A percentile compares a stretch with the other conserved stretches of the same genome.
Evolutionary conservation across 306 rosid genomes (phyloP).

Genomic region (Urtica urens): DNA sequence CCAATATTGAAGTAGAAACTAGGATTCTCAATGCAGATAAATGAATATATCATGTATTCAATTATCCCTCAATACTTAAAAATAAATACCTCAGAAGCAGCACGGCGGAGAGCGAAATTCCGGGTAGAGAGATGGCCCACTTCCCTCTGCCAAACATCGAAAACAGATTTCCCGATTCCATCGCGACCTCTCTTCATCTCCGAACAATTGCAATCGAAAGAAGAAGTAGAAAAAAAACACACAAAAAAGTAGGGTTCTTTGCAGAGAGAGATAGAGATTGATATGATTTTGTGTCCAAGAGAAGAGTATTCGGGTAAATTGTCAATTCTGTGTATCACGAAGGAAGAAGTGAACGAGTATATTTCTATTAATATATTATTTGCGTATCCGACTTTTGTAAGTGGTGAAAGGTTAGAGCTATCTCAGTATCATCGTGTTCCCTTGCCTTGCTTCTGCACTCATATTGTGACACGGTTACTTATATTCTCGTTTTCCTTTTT

Average conservation of each 20-base stretch:
- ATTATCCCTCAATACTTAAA: no score
- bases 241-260: no score
- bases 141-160: slow-evolving; percentile 63
- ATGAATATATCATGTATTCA: no score
- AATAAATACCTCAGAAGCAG: slow-evolving; percentile 48
- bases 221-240: not conserved
- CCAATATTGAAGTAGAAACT: not conserved
- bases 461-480: no score
- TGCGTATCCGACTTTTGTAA: no score
- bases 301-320: not conserved
- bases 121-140: slow-evolving; percentile 58
- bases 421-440: no score
- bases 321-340: not conserved
- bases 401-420: no score
- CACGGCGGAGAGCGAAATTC: slow-evolving; percentile 53
- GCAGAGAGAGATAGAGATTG: no score
- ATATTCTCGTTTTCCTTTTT: no score
- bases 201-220: not conserved
- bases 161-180: slow-evolving; percentile 31
- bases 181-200: slow-evolving; percentile 43
- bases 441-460: no score
- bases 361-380: no score
- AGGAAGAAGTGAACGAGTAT: not conserved
- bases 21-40: not conserved
- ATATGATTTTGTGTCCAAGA: no score